Percentiles rank a stretch among this genome's conserved stretches.
Conservation (phyloP, 768 basidiomycete genomes). For the Clitopilus hobsonii region DNA sequence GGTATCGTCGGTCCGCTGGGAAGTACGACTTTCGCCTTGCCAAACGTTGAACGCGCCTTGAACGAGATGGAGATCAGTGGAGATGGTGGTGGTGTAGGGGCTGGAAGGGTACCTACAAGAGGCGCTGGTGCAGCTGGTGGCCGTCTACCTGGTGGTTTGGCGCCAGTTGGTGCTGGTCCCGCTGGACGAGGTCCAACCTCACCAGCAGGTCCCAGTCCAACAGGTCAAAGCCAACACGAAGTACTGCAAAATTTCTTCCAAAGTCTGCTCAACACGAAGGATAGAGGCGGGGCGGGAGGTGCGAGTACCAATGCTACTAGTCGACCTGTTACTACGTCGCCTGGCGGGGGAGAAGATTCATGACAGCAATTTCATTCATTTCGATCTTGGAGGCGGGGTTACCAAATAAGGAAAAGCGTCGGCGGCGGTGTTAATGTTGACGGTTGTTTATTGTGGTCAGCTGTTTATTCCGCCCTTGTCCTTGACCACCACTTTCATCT, state of each 20-base stretch:
- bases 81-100: constrained; percentile 21
- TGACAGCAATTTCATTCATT: constrained; percentile 7
- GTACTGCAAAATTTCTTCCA: constrained; percentile 88
- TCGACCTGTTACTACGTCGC: constrained; percentile 12
- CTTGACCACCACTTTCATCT: constrained; percentile 27
- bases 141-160: constrained; percentile 34
- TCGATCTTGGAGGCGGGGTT: constrained; percentile 4
- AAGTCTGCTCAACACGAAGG: constrained; percentile 69
- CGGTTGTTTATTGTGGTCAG: constrained; percentile 23
- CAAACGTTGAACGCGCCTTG: constrained; percentile 83
- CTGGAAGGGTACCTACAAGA: constrained; percentile 16
- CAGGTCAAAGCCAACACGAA: constrained; percentile 68
- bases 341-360: constrained; percentile 32
- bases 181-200: constrained; percentile 33
- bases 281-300: constrained; percentile 32
- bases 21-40: constrained; percentile 79
- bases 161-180: constrained; percentile 30
- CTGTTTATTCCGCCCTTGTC: constrained; percentile 21
- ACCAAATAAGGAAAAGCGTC: constrained; percentile 17
- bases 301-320: constrained; percentile 13
- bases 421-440: constrained; percentile 27
- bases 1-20: constrained; percentile 94
- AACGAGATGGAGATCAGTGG: constrained; percentile 79
- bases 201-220: constrained; percentile 40
- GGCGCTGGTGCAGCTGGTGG: constrained; percentile 22